Evolutionary conservation across 2,329 filamentous ascomycete genomes (phyloP), one percentile per base, ranked within the genome.

Genomic region (Dactylellina sp.): DNA sequence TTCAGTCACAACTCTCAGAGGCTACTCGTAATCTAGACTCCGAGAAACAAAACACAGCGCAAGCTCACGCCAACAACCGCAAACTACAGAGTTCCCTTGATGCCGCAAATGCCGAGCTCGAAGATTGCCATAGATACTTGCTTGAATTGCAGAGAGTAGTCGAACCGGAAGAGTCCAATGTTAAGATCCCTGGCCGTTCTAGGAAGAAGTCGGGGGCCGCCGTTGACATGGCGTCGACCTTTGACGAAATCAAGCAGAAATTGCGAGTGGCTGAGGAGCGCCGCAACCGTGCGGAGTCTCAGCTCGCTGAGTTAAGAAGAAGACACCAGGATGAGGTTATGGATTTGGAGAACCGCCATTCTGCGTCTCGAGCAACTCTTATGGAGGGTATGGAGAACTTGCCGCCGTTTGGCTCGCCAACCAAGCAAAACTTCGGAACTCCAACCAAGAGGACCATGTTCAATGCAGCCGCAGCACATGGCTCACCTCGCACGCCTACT

Each of bases 331-430:
- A 92, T 63, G 88, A 91, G 76, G 83, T 91, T 79, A 86, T 86
- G 71, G 88, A 90, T 71, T 84, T 89, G 62, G 88, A 89, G 78
- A 82, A 83, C 74, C 84, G 86, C 70, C 85, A 89, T 80, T 83
- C 85, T 62, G 82, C 89, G 82, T 84, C 90, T 81, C 83, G 90
- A 83, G 89, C 93, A 75, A 88, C 90, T 7, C 86, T 91, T 76
- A 84, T 97, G 42, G 93, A 97, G 79, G 94, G 97, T 81, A 92
- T 97, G 79, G 86, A 88, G 77, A 95, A 94, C 79, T 91, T 96
- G 82, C 88, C 91, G 40, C 82, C 82, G 79, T 88, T 87, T 71
- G 88, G 89, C 59, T 95, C 93, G 2, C 92, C 93, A 89, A 78
- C 84, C 89, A 71, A 86, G 88, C 53, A 86, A 86, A 76, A 85